Conservation (phyloP, 768 basidiomycete genomes). For the Tulasnella sp. region DNA sequence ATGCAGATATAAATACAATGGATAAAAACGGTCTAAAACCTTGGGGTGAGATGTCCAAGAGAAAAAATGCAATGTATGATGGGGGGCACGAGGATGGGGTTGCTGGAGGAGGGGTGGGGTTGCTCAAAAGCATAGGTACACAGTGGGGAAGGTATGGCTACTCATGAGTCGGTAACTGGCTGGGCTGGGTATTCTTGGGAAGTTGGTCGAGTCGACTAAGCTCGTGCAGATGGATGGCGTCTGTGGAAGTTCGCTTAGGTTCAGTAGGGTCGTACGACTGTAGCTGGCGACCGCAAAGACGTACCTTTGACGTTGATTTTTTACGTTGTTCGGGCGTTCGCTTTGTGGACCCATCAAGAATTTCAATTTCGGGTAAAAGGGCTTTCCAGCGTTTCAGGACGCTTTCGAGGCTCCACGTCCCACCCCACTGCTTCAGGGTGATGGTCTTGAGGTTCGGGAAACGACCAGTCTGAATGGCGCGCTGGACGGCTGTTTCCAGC, state of each 20-base stretch:
- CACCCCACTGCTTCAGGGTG: constrained; percentile 21
- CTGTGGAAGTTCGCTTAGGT: background rate
- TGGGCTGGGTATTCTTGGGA: background rate
- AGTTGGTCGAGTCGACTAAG: constrained; percentile 22
- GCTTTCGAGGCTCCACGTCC: constrained; percentile 19
- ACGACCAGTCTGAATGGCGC: background rate
- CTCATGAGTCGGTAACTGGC: constrained; percentile 22
- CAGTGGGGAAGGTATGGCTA: background rate
- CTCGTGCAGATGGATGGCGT: constrained; percentile 11
- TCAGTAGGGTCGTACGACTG: background rate
- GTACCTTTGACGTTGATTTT: constrained; percentile 16
- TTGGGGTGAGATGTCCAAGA: background rate
- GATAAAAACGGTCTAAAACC: no score
- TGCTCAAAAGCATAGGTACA: background rate
- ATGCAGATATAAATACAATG: no score
- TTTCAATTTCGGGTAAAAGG: constrained; percentile 5
- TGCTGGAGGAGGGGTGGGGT: background rate
- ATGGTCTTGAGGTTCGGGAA: constrained; percentile 17
- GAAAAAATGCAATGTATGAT: background rate
- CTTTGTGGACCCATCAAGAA: constrained; percentile 12
- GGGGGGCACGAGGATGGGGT: background rate
- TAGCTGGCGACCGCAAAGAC: background rate
- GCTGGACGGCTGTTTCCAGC: background rate
- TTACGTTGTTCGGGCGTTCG: constrained; percentile 18
- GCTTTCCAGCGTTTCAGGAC: constrained; percentile 17